phyloP scores from a whole-genome alignment of 1,139 yeast species.

The Zygoascus meyerae region DNA sequence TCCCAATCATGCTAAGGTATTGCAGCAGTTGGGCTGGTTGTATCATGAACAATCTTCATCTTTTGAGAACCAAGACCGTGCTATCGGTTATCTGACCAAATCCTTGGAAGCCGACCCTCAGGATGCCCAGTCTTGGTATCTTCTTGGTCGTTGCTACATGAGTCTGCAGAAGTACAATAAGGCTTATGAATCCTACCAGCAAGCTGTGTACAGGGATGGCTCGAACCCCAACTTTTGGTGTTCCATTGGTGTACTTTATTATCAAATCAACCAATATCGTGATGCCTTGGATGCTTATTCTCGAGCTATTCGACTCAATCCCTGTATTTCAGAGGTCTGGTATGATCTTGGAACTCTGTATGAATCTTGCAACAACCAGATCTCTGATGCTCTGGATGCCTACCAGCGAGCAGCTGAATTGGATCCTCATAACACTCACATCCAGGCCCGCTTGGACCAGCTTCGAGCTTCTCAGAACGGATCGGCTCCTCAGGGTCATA shows the following conservation, averaged over 20 bases:
- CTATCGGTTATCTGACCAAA: conserved; percentile 74
- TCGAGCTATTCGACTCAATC: conserved; percentile 89
- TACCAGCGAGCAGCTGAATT: conserved; percentile 92
- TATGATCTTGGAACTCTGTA: conserved; percentile 94
- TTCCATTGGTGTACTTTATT: conserved; percentile 92
- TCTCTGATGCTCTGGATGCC: conserved; percentile 92
- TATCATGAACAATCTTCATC: conserved; percentile 76
- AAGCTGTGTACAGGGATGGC: conserved; percentile 94
- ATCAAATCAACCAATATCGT: conserved; percentile 90
- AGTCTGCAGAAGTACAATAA: conserved; percentile 90
- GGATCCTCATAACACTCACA: conserved; percentile 92
- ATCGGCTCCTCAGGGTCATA: conserved; percentile 46
- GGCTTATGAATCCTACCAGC: conserved; percentile 97
- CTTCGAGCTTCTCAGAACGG: conserved; percentile 68
- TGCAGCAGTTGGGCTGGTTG: conserved; percentile 93
- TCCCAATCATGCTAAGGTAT: conserved; percentile 91
- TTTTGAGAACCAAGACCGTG: conserved; percentile 76
- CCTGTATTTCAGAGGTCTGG: conserved; percentile 97
- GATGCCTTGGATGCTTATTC: conserved; percentile 98
- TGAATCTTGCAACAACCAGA: conserved; percentile 95
- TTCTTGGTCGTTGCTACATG: conserved; percentile 95
- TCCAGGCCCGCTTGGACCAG: conserved; percentile 85
- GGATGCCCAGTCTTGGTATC: conserved; percentile 97
- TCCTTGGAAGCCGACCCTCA: conserved; percentile 82
- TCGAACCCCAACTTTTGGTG: conserved; percentile 99